Conservation (phyloP, 148 eudicot genomes). For the Gaultheria prostrata region DNA sequence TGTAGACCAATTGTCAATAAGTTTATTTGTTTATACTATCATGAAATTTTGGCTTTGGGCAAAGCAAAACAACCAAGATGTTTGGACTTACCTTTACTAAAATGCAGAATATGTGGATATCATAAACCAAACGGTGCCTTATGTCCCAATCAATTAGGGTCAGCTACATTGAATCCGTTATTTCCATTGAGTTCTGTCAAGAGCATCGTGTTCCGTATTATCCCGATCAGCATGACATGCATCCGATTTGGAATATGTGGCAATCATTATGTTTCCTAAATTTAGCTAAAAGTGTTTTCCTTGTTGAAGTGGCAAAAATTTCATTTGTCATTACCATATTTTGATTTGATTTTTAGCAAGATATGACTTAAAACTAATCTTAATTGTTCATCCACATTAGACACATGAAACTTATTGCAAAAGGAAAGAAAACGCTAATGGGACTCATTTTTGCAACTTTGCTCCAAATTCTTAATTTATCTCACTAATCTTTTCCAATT, state of each 20-base stretch:
- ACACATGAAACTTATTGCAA: neutral
- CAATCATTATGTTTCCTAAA: neutral
- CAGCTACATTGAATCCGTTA: neutral
- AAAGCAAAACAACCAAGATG: constrained; percentile 2
- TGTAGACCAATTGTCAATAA: neutral
- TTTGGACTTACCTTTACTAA: neutral
- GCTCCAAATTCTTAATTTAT: neutral
- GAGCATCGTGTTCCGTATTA: neutral
- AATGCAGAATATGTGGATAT: neutral
- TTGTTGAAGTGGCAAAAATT: neutral
- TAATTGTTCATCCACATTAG: neutral
- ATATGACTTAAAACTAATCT: neutral
- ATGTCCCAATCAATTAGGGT: neutral
- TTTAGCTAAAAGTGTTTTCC: neutral
- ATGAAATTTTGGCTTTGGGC: neutral
- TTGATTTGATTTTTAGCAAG: neutral
- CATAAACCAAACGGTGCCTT: neutral
- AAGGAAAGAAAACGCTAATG: neutral
- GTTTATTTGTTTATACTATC: neutral
- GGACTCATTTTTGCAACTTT: neutral
- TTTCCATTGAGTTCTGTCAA: neutral
- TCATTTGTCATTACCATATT: neutral
- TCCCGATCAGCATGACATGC: neutral
- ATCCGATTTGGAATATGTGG: neutral
- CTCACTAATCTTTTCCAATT: neutral